phyloP scores from a whole-genome alignment of 768 basidiomycete species.

The Suillus placidus region DNA sequence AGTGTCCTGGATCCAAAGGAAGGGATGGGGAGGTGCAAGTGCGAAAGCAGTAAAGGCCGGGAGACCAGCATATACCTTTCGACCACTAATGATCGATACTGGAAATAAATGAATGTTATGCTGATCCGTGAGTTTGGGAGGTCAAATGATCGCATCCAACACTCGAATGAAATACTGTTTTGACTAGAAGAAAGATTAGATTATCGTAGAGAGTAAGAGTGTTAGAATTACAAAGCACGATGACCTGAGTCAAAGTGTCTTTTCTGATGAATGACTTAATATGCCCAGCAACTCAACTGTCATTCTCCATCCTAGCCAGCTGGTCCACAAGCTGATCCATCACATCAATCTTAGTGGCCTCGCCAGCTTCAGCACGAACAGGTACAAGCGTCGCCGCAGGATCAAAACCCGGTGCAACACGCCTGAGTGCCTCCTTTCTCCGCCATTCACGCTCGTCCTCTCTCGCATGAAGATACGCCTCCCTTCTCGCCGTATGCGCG shows the following conservation, averaged over 20 bases:
- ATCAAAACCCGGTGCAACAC: slow-evolving; percentile 86
- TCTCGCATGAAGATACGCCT: slow-evolving; percentile 68
- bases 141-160: neutral
- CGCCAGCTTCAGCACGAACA: slow-evolving; percentile 19
- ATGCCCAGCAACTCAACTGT: neutral
- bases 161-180: neutral
- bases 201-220: neutral
- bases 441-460: slow-evolving; percentile 77
- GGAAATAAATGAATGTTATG: neutral
- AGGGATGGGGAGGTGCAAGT: neutral
- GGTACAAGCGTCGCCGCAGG: slow-evolving; percentile 51
- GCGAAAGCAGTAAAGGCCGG: neutral
- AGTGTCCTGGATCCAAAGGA: neutral
- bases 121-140: neutral
- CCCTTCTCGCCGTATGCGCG: slow-evolving; percentile 65
- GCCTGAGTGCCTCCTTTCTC: slow-evolving; percentile 64
- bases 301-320: slow-evolving; percentile 65
- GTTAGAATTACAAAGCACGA: neutral
- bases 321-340: slow-evolving; percentile 87
- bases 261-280: neutral
- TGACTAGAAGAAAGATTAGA: neutral
- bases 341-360: slow-evolving; percentile 45
- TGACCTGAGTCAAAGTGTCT: neutral
- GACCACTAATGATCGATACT: neutral
- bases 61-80: neutral